Conservation (phyloP, 331 rosid genomes). For the Rosa hybrid region DNA sequence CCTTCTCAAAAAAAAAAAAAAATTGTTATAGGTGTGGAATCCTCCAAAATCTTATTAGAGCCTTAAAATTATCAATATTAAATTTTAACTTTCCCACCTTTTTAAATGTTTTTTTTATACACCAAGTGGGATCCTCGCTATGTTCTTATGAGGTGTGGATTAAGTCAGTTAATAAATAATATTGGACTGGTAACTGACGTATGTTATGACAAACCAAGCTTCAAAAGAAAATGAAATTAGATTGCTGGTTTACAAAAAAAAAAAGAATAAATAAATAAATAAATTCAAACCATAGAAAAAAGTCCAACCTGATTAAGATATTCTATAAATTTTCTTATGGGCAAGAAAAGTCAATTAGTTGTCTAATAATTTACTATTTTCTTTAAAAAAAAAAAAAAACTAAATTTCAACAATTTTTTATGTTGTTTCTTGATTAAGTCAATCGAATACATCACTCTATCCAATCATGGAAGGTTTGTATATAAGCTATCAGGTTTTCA, state of each 20-base stretch:
- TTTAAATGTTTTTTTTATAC: too few species aligned
- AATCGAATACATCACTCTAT: constrained; percentile 32
- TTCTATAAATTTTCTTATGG: constrained; percentile 11
- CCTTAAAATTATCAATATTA: too few species aligned
- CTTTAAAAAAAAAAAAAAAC: background rate
- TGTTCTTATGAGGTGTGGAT: too few species aligned
- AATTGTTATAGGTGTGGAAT: too few species aligned
- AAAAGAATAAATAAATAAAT: too few species aligned
- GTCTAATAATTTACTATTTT: constrained; percentile 8
- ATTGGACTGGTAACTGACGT: background rate
- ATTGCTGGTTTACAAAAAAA: too few species aligned
- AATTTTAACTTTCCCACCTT: too few species aligned
- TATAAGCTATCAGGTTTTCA: constrained; percentile 35
- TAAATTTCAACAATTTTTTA: constrained; percentile 12
- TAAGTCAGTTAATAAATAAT: background rate
- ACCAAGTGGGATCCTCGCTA: too few species aligned
- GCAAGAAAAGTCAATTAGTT: constrained; percentile 32
- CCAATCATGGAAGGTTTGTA: constrained; percentile 30
- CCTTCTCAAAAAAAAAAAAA: too few species aligned
- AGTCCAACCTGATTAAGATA: constrained; percentile 23
- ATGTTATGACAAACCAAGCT: background rate
- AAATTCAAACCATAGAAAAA: background rate
- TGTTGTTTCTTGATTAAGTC: constrained; percentile 42
- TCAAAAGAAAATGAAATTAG: too few species aligned
- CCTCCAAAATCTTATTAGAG: too few species aligned